phyloP scores from a whole-genome alignment of 306 rosid genomes.

The Cucurbita argyrosperma region DNA sequence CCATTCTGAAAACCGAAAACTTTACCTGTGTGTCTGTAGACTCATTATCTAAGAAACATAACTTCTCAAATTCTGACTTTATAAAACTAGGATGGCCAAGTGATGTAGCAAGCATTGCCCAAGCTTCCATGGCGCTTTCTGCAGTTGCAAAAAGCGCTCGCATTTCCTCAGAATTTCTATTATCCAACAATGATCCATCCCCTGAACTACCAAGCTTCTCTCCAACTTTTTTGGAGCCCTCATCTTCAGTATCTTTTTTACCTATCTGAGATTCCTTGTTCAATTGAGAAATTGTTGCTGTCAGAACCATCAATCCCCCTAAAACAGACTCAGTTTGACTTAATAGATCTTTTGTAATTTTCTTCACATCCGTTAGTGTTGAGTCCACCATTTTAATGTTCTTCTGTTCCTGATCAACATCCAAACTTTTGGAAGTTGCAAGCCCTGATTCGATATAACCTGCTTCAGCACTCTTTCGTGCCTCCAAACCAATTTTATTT shows the following conservation, averaged over 20 bases:
- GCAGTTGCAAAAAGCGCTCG: slow-evolving; percentile 72
- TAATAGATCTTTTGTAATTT: slow-evolving; percentile 53
- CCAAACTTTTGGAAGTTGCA: slow-evolving; percentile 48
- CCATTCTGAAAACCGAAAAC: slow-evolving; percentile 10
- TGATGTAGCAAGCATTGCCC: slow-evolving; percentile 95
- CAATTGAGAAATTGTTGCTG: slow-evolving; percentile 61
- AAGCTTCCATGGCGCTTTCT: slow-evolving; percentile 94
- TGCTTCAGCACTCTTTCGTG: slow-evolving; percentile 56
- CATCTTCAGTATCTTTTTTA: slow-evolving; percentile 26
- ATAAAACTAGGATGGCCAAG: slow-evolving; percentile 89
- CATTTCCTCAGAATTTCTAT: slow-evolving; percentile 69
- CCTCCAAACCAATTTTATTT: slow-evolving; percentile 63
- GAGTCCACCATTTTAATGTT: slow-evolving; percentile 35
- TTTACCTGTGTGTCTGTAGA: slow-evolving; percentile 85
- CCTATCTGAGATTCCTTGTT: slow-evolving; percentile 34
- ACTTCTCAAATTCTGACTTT: slow-evolving; percentile 84
- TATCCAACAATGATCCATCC: slow-evolving; percentile 33
- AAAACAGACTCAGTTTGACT: slow-evolving; percentile 85
- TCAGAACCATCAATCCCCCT: slow-evolving; percentile 80
- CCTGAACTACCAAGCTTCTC: slow-evolving; percentile 24
- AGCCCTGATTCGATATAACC: slow-evolving; percentile 75
- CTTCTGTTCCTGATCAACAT: slow-evolving; percentile 20
- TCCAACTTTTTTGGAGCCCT: slow-evolving; percentile 18
- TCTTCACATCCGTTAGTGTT: slow-evolving; percentile 70
- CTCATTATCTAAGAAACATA: slow-evolving; percentile 73